These are phyloP conservation scores for Wickerhamomyces silvicola DNA, from an alignment of 805 yeast species.

Conservation along the genomic window DNA sequence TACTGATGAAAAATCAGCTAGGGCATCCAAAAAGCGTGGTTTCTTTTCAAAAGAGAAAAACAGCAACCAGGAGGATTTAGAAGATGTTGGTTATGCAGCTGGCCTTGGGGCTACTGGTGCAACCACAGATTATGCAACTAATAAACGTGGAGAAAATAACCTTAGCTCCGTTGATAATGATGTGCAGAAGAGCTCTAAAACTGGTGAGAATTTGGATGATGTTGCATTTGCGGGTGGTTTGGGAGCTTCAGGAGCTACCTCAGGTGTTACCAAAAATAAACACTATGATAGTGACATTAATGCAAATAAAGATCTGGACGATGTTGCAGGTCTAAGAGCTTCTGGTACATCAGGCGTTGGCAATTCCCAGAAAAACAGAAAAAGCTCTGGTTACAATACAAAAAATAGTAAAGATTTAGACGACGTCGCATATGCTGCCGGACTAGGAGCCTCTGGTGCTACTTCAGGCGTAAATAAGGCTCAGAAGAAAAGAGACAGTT, in stretches of 20 bases:
- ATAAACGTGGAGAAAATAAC: background rate
- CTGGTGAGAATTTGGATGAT: constrained; percentile 7
- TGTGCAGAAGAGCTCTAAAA: background rate
- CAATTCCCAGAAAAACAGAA: too few relatives aligned
- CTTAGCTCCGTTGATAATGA: background rate
- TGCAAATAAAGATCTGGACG: too few relatives aligned
- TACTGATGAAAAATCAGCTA: constrained; percentile 11
- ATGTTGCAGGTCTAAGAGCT: constrained; percentile 4
- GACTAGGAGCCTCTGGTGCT: constrained; percentile 5
- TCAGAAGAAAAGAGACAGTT: too few relatives aligned
- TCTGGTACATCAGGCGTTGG: constrained; percentile 1
- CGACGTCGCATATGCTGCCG: constrained; percentile 9
- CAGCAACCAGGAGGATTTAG: constrained; percentile 4
- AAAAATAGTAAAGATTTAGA: constrained; percentile 2
- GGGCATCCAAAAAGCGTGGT: constrained; percentile 9
- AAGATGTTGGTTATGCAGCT: constrained; percentile 11
- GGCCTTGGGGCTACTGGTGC: constrained; percentile 4
- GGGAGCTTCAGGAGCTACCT: constrained; percentile 12
- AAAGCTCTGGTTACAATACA: background rate
- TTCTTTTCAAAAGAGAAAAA: constrained; percentile 12
- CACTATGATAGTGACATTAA: background rate
- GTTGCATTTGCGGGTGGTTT: constrained; percentile 8
- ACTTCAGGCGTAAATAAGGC: constrained; percentile 4
- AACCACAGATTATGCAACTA: background rate
- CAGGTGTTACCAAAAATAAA: constrained; percentile 4